Percentiles rank a stretch among this genome's conserved stretches.
These are phyloP conservation scores for Gastrolobium villosum DNA, from an alignment of 306 rosid genomes.

Conservation along the genomic window DNA sequence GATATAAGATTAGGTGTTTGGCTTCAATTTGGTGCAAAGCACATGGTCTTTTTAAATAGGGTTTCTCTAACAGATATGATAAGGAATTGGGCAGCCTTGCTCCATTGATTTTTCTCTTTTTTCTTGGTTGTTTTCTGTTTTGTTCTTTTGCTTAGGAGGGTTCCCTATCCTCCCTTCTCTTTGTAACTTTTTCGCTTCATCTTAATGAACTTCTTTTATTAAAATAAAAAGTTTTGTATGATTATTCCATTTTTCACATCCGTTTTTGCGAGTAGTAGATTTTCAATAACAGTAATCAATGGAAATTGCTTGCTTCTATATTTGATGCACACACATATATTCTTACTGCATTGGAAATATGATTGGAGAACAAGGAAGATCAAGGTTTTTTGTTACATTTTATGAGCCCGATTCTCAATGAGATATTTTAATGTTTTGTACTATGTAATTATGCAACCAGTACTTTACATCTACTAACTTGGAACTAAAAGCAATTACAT, in stretches of 20 bases:
- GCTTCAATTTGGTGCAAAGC: too few species aligned
- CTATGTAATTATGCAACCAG: conserved; percentile 5
- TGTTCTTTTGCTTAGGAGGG: background rate
- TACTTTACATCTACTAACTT: background rate
- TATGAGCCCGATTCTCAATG: background rate
- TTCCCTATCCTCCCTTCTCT: background rate
- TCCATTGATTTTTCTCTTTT: background rate
- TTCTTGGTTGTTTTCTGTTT: background rate
- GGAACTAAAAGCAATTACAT: conserved; percentile 7
- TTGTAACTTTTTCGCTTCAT: background rate
- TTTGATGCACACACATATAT: background rate
- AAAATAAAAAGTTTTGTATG: background rate
- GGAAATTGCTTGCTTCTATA: conserved; percentile 20
- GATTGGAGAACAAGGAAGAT: background rate
- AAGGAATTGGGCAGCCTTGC: background rate
- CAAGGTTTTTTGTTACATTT: background rate
- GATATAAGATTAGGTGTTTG: too few species aligned
- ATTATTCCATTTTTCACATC: background rate
- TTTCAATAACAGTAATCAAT: background rate
- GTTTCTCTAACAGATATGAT: too few species aligned
- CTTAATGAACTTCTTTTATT: background rate
- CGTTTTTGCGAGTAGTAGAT: background rate
- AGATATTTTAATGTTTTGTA: conserved; percentile 7
- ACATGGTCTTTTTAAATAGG: too few species aligned
- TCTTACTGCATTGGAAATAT: conserved; percentile 3